Evolutionary conservation across 345 rosid genomes (phyloP).

Genomic region (Moricandia arvensis): DNA sequence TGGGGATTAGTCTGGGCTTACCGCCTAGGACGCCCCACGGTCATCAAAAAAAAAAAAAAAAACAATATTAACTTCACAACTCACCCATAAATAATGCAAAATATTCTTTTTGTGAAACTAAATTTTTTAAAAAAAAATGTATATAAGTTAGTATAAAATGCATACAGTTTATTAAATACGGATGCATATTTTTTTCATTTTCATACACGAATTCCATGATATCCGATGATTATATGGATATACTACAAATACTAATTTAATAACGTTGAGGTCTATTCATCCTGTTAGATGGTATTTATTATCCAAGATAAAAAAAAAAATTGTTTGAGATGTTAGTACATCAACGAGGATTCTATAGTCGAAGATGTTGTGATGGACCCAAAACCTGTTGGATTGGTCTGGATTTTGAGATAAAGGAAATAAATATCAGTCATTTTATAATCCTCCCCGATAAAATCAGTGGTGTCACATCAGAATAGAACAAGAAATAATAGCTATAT

Average conservation of each 20-base stretch:
- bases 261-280: background rate
- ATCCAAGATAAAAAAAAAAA: background rate
- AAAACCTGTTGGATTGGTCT: background rate
- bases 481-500: background rate
- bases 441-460: background rate
- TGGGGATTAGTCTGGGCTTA: too few species aligned
- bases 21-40: too few species aligned
- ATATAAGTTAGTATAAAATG: background rate
- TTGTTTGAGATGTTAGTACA: background rate
- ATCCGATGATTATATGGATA: background rate
- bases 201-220: background rate
- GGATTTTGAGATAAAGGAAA: background rate
- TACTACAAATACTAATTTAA: background rate
- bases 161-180: background rate
- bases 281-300: background rate
- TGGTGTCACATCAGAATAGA: constrained; percentile 9
- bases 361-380: constrained; percentile 7
- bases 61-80: background rate
- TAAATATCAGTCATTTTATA: background rate
- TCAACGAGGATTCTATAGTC: constrained; percentile 1
- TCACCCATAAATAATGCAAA: background rate
- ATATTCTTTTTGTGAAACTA: too few species aligned
- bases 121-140: background rate
- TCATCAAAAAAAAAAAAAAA: too few species aligned
- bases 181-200: background rate